Evolutionary conservation across 108 stramenopile genomes (phyloP), one percentile per base, ranked within the genome.

Genomic region (Conticribra weissflogii): DNA sequence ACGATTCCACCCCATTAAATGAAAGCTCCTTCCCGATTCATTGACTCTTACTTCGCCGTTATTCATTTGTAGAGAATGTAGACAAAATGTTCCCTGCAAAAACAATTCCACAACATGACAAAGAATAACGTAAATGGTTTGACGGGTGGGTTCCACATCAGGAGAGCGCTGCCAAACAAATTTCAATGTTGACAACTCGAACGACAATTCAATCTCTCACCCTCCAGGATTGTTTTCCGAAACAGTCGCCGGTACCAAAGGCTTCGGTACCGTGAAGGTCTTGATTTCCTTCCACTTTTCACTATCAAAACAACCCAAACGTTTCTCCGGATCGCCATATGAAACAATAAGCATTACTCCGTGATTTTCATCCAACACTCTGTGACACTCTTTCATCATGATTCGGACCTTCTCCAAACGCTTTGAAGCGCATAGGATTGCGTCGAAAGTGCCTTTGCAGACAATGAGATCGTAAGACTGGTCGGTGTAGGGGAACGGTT

Each of bases 401-500:
- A 44, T 54, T 29, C 58, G 51, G 15, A 75, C 79, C 22, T 65
- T 68, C 15, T 59, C 45, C 0, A 68, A n/a, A 33, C 54, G 21
- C 45, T 72, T 72, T 22, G 44, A 4, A 56, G 74, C 63, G 44
- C 84, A 85, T 7, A 92, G 71, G 31, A 92, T 66, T 7, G 88
- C 85, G 63, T 92, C 91, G 45, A 92, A 74, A 0, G 81, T 76
- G 33, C 80, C 91, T 69, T 92, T 92, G 79, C 83, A 86, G 29
- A 92, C 53, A 49, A 92, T 85, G 69, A 89, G 54, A 54, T 92
- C 91, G 63, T 89, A 87, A 3, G 86, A 84, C 62, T 75, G 76
- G 67, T 82, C 81, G 0, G 45, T 33, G 55, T 85, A 89, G 12
- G 78, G 78, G 1, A 92, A 48, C 19, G 59, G 71, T 24, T 87